Evolutionary conservation across 2,329 filamentous ascomycete species (phyloP).

Genomic region (Sporothrix curviconia): DNA sequence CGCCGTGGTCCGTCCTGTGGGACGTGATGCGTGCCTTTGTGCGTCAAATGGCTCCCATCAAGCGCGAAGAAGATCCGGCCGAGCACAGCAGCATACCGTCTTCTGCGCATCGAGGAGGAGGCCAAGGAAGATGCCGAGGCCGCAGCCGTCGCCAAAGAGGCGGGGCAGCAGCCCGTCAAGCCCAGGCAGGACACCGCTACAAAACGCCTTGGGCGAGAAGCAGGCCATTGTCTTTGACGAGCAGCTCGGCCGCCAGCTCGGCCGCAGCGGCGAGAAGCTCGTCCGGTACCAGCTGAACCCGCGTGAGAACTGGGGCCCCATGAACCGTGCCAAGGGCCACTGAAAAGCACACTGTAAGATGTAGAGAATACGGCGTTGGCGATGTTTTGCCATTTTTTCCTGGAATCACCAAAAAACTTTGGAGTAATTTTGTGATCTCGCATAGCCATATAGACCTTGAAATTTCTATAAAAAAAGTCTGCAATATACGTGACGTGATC

Average conservation of each 20-base stretch:
- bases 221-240: conserved; percentile 64
- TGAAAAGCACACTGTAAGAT: conserved; percentile 28
- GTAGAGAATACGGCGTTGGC: no score
- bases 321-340: conserved; percentile 52
- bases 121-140: background rate
- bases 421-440: no score
- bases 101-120: conserved; percentile 46
- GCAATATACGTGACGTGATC: no score
- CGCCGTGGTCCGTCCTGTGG: conserved; percentile 85
- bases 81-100: conserved; percentile 63
- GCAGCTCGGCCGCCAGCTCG: conserved; percentile 60
- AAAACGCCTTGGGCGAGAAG: conserved; percentile 28
- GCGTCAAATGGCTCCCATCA: conserved; percentile 71
- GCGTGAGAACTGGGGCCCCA: conserved; percentile 86
- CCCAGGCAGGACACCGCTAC: conserved; percentile 10
- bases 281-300: conserved; percentile 89
- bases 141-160: conserved; percentile 15
- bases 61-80: conserved; percentile 62
- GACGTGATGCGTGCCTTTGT: conserved; percentile 91
- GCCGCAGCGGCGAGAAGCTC: conserved; percentile 55
- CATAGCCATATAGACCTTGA: no score
- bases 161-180: conserved; percentile 17
- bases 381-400: no score
- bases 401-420: no score
- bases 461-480: no score